phyloP scores from a whole-genome alignment of 768 basidiomycete species.

The Daedalea quercina region DNA sequence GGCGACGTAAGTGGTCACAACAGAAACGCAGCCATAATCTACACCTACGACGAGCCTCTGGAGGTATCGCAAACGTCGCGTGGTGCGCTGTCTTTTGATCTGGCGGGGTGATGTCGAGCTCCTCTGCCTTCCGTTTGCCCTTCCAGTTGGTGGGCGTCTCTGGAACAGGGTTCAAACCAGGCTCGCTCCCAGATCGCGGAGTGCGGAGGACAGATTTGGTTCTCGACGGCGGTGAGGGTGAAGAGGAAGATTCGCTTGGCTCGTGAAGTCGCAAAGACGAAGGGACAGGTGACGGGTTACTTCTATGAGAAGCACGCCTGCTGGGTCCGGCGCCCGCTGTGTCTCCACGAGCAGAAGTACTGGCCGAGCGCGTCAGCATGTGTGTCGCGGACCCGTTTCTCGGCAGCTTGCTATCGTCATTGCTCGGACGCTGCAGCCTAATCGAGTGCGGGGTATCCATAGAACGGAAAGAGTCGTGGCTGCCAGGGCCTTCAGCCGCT shows the following conservation, averaged over 20 bases:
- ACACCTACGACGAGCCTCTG: constrained; percentile 52
- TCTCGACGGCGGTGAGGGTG: not conserved
- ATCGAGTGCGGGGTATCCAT: not conserved
- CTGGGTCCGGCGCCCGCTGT: constrained; percentile 8
- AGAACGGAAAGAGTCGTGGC: not conserved
- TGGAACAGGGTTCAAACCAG: constrained; percentile 15
- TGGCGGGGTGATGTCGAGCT: constrained; percentile 63
- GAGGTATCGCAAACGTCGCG: constrained; percentile 55
- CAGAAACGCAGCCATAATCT: constrained; percentile 11
- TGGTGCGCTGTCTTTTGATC: constrained; percentile 46
- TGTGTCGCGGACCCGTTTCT: constrained; percentile 11
- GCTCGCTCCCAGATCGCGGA: constrained; percentile 19
- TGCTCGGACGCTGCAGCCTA: constrained; percentile 3
- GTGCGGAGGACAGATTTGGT: constrained; percentile 9
- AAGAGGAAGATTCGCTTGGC: constrained; percentile 14
- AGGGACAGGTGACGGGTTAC: constrained; percentile 14
- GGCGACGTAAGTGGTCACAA: constrained; percentile 1
- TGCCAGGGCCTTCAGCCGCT: constrained; percentile 4
- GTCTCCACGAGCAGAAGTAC: constrained; percentile 6
- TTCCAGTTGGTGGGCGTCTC: constrained; percentile 27
- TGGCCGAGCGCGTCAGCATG: constrained; percentile 17
- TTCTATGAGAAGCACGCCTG: constrained; percentile 19
- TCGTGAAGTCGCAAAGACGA: constrained; percentile 16
- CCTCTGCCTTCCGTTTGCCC: constrained; percentile 72
- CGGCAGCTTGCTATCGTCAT: constrained; percentile 16